phyloP scores from a whole-genome alignment of 257 asterid genomes.

The Primulina tabacum region DNA sequence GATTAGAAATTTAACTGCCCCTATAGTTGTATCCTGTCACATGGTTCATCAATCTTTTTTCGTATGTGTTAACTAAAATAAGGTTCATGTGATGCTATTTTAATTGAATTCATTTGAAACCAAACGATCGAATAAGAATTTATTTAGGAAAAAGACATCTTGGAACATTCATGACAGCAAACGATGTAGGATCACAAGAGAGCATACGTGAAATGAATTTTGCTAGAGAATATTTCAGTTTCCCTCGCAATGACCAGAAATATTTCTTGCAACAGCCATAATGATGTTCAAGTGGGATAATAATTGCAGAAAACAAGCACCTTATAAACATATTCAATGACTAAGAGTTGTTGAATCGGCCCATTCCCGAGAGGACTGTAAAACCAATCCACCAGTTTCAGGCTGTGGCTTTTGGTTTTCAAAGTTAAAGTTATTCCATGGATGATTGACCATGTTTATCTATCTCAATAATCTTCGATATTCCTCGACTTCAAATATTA shows the following conservation, averaged over 20 bases:
- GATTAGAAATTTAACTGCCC: no score
- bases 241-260: neutral
- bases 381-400: neutral
- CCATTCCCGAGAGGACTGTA: neutral
- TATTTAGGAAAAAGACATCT: neutral
- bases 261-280: neutral
- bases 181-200: conserved; percentile 6
- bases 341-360: neutral
- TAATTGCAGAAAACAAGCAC: conserved; percentile 1
- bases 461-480: no score
- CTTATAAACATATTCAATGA: conserved; percentile 3
- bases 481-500: no score
- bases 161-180: conserved; percentile 6
- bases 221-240: neutral
- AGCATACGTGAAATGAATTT: neutral
- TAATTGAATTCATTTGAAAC: no score
- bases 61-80: neutral
- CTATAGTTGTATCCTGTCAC: neutral
- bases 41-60: conserved; percentile 2
- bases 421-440: no score
- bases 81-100: no score
- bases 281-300: conserved; percentile 19
- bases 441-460: no score
- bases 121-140: neutral
- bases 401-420: neutral